phyloP scores from a whole-genome alignment of 306 rosid species.

The Gillenia trifoliata region DNA sequence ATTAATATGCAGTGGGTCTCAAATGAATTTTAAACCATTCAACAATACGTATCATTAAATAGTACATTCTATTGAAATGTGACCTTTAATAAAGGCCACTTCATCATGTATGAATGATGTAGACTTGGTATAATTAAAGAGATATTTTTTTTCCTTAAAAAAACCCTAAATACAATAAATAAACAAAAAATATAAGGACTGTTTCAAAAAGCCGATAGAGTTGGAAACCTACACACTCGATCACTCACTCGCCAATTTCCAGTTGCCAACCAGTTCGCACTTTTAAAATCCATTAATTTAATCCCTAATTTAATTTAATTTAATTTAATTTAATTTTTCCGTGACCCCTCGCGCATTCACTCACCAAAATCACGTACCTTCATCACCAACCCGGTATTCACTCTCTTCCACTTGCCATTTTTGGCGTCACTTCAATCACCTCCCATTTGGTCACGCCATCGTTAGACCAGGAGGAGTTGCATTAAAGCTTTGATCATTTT shows the following conservation, averaged over 20 bases:
- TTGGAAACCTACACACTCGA: background rate
- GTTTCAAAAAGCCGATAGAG: background rate
- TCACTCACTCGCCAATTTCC: background rate
- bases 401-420: slow-evolving; percentile 1
- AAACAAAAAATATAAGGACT: background rate
- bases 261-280: background rate
- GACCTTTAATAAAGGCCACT: no score
- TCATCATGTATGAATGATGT: no score
- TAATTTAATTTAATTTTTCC: slow-evolving; percentile 1
- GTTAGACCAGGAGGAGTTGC: background rate
- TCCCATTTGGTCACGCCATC: background rate
- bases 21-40: no score
- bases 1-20: no score
- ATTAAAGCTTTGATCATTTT: slow-evolving; percentile 2
- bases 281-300: background rate
- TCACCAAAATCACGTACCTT: background rate
- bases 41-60: no score
- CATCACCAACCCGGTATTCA: background rate
- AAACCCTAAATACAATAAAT: background rate
- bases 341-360: slow-evolving; percentile 14
- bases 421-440: background rate
- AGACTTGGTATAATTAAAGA: background rate
- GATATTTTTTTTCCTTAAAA: no score
- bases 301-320: background rate
- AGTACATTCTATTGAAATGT: no score